Conservation (phyloP, 257 asterid genomes). For the Plectranthus barbatus region DNA sequence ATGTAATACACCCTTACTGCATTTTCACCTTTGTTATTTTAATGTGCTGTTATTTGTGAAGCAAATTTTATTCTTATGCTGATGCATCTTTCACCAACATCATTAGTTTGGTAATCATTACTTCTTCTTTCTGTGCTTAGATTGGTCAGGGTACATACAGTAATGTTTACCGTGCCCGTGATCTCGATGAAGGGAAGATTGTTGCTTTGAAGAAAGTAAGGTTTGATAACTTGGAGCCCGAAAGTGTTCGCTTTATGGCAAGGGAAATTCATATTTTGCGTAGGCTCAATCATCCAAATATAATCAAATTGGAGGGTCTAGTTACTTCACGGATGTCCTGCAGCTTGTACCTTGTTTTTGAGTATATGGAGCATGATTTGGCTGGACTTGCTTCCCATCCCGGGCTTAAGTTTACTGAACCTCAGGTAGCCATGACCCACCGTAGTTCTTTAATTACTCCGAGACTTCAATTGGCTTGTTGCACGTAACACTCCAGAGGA, state of each 20-base stretch:
- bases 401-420: slow-evolving; percentile 72
- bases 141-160: slow-evolving; percentile 98
- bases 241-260: slow-evolving; percentile 97
- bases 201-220: slow-evolving; percentile 93
- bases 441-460: background rate
- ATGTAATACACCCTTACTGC: background rate
- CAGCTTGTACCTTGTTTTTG: slow-evolving; percentile 89
- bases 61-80: background rate
- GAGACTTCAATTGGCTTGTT: too few relatives aligned
- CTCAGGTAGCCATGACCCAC: slow-evolving; percentile 49
- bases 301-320: slow-evolving; percentile 84
- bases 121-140: slow-evolving; percentile 25
- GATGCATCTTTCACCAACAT: background rate
- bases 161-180: slow-evolving; percentile 89
- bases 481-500: background rate
- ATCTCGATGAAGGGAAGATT: slow-evolving; percentile 79
- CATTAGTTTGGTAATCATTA: slow-evolving; percentile 3
- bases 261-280: slow-evolving; percentile 92
- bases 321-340: slow-evolving; percentile 94
- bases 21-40: background rate
- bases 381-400: slow-evolving; percentile 91
- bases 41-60: background rate
- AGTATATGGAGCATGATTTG: slow-evolving; percentile 97
- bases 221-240: slow-evolving; percentile 92
- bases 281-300: slow-evolving; percentile 81